These are phyloP conservation scores for Trypanosoma caninum DNA, from an alignment of 208 protist genomes.

Conservation along the genomic window DNA sequence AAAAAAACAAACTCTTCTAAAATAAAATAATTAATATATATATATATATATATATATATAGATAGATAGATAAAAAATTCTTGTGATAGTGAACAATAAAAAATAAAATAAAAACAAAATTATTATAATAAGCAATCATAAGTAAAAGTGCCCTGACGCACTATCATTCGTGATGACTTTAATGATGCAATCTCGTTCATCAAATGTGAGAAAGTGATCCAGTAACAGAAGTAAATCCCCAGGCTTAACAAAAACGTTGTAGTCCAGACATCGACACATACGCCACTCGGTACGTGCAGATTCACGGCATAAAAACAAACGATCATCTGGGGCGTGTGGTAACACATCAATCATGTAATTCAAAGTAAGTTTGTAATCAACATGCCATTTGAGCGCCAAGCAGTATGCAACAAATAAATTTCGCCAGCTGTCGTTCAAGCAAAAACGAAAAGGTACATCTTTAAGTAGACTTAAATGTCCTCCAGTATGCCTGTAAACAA, in stretches of 20 bases:
- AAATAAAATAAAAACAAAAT: constrained; percentile 10
- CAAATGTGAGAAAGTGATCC: constrained; percentile 45
- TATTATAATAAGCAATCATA: background rate
- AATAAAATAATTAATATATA: background rate
- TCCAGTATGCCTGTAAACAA: constrained; percentile 28
- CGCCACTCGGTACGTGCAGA: constrained; percentile 28
- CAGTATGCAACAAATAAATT: constrained; percentile 61
- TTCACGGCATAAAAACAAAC: constrained; percentile 9
- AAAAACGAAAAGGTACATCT: constrained; percentile 3
- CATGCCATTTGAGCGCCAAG: constrained; percentile 73
- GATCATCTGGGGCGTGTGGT: constrained; percentile 24
- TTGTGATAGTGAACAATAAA: background rate
- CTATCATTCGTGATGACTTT: constrained; percentile 1
- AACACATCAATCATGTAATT: constrained; percentile 53
- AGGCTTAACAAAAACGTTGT: constrained; percentile 40
- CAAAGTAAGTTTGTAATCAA: constrained; percentile 57
- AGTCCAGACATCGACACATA: constrained; percentile 42
- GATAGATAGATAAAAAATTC: constrained; percentile 12
- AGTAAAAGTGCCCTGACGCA: background rate
- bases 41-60: too few relatives aligned
- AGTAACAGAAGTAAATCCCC: constrained; percentile 35
- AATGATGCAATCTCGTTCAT: constrained; percentile 38
- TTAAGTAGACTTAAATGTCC: background rate
- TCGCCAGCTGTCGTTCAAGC: constrained; percentile 23
- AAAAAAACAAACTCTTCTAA: background rate